These are phyloP conservation scores for Colletotrichum incanum DNA, from an alignment of 2,329 filamentous ascomycete species.

Conservation along the genomic window DNA sequence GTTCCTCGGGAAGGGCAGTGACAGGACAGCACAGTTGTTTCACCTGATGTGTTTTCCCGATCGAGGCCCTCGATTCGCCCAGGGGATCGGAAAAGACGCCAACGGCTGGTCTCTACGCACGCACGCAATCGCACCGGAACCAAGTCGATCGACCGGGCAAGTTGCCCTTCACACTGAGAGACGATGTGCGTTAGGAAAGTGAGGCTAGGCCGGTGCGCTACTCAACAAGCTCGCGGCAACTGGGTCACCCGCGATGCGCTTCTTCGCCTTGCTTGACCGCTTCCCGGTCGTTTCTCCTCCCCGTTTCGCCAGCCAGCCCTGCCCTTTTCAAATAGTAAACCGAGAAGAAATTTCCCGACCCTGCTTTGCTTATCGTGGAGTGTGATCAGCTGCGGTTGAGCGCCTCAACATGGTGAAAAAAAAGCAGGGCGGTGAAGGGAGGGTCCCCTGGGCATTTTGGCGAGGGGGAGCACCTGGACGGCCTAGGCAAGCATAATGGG, in stretches of 20 bases:
- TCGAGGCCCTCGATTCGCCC: neutral
- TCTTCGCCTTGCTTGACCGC: conserved; percentile 14
- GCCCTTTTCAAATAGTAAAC: neutral
- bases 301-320: neutral
- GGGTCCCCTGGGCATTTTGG: neutral
- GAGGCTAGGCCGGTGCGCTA: neutral
- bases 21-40: conserved; percentile 30
- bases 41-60: neutral
- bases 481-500: conserved; percentile 22
- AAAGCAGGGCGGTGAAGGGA: conserved; percentile 35
- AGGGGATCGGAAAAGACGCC: neutral
- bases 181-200: neutral
- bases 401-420: conserved; percentile 15
- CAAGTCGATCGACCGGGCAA: neutral
- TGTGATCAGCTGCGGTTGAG: conserved; percentile 15
- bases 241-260: neutral
- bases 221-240: conserved; percentile 1
- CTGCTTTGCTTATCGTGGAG: conserved; percentile 14
- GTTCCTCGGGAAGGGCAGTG: neutral
- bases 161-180: neutral
- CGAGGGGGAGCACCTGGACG: neutral
- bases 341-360: neutral
- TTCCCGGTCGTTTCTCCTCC: neutral
- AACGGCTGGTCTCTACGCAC: neutral
- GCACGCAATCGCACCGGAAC: neutral